phyloP scores from a whole-genome alignment of 129 eudicot species.

The Gnaphalium uliginosum region DNA sequence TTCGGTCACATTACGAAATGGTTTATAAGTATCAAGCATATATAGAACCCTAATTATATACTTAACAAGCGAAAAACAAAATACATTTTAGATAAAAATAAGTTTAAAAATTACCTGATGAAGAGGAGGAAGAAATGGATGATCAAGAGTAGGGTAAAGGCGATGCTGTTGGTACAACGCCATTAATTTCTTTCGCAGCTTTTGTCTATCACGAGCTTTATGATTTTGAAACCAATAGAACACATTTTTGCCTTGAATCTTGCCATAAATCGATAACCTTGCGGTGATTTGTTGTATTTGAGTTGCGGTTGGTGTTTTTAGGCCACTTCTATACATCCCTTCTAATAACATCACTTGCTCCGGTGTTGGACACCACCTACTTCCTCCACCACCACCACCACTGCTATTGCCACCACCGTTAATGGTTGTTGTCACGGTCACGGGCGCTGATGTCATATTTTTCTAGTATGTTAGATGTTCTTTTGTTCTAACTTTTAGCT shows the following conservation, averaged over 20 bases:
- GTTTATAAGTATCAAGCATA: neutral
- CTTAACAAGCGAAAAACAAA: neutral
- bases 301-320: slow-evolving; percentile 69
- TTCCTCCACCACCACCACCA: slow-evolving; percentile 26
- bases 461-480: neutral
- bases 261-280: slow-evolving; percentile 64
- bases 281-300: slow-evolving; percentile 81
- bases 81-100: neutral
- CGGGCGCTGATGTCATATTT: slow-evolving; percentile 13
- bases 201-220: slow-evolving; percentile 88
- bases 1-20: too few relatives aligned
- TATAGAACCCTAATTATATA: neutral
- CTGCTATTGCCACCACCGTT: neutral
- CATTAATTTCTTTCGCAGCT: slow-evolving; percentile 59
- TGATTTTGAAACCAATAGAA: slow-evolving; percentile 97
- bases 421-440: slow-evolving; percentile 16
- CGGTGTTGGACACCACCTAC: slow-evolving; percentile 88
- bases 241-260: slow-evolving; percentile 81
- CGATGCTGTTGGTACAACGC: slow-evolving; percentile 39
- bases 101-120: slow-evolving; percentile 29
- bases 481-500: neutral
- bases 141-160: slow-evolving; percentile 14
- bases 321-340: slow-evolving; percentile 73
- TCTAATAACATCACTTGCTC: slow-evolving; percentile 80
- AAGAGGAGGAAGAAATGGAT: slow-evolving; percentile 17